Percentiles rank a stretch among this genome's conserved stretches.
phyloP scores from a whole-genome alignment of 768 basidiomycete genomes.

The Flagelloscypha sp. region DNA sequence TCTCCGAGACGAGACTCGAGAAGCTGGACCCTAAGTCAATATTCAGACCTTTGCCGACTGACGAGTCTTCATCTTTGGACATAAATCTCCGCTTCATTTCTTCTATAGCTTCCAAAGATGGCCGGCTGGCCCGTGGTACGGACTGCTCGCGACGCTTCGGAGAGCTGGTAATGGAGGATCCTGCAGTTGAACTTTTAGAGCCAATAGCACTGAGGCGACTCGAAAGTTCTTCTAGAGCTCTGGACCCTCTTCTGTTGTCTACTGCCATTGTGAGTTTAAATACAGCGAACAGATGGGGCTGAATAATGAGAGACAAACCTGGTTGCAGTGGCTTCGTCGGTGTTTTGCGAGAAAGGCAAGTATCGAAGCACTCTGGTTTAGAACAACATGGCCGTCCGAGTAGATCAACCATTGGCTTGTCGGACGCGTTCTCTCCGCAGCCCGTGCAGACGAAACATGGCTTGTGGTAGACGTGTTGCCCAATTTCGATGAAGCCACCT shows the following conservation, averaged over 20 bases:
- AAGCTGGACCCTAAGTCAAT: too few species aligned
- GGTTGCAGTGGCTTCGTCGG: slow-evolving; percentile 27
- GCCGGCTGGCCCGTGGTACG: slow-evolving; percentile 19
- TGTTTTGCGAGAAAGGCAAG: slow-evolving; percentile 46
- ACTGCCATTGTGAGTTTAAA: slow-evolving; percentile 17
- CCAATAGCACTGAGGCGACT: slow-evolving; percentile 17
- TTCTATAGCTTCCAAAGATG: slow-evolving; percentile 45
- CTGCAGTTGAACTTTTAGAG: slow-evolving; percentile 17
- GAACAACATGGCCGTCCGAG: slow-evolving; percentile 71
- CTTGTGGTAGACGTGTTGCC: slow-evolving; percentile 72
- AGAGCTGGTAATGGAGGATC: background rate
- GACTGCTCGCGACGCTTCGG: background rate
- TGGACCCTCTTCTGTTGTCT: too few species aligned
- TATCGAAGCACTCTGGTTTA: slow-evolving; percentile 80
- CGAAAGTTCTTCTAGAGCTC: too few species aligned
- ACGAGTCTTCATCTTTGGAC: too few species aligned
- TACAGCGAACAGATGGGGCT: slow-evolving; percentile 16
- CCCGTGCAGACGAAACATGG: slow-evolving; percentile 69
- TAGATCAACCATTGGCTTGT: slow-evolving; percentile 75
- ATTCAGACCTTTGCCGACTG: too few species aligned
- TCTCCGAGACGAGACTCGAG: too few species aligned
- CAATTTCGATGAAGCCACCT: slow-evolving; percentile 68
- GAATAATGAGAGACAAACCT: slow-evolving; percentile 3
- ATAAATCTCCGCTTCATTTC: slow-evolving; percentile 58
- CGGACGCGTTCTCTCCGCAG: slow-evolving; percentile 66